Evolutionary conservation across 2,329 filamentous ascomycete species (phyloP).

Genomic region (Aspergillus awamori): DNA sequence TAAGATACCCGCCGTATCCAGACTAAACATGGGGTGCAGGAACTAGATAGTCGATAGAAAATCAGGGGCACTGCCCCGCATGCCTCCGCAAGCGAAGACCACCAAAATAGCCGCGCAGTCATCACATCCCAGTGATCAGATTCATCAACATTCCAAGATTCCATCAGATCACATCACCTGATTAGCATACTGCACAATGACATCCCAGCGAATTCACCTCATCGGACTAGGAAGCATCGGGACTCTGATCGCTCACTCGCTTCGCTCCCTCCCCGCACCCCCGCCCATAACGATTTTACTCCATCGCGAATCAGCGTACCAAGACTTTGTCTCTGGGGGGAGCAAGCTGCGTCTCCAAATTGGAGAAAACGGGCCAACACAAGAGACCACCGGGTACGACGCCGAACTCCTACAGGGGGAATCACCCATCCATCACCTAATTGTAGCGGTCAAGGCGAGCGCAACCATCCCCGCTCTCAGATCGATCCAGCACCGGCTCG

Average conservation of each 20-base stretch:
- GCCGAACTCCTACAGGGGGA: not conserved
- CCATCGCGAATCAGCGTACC: slow-evolving; percentile 15
- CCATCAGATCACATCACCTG: too few relatives aligned
- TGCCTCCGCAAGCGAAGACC: too few relatives aligned
- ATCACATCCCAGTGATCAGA: too few relatives aligned
- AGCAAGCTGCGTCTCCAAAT: not conserved
- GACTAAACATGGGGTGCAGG: too few relatives aligned
- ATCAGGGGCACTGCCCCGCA: too few relatives aligned
- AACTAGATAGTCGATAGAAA: too few relatives aligned
- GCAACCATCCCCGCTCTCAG: slow-evolving; percentile 7
- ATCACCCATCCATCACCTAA: not conserved
- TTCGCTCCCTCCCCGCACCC: slow-evolving; percentile 21
- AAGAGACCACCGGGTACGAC: not conserved
- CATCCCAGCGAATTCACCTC: slow-evolving; percentile 16
- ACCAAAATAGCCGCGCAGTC: too few relatives aligned
- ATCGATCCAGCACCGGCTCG: slow-evolving; percentile 11
- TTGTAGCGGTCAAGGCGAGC: slow-evolving; percentile 8
- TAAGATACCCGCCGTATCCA: too few relatives aligned
- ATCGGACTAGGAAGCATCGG: slow-evolving; percentile 28
- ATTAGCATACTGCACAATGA: not conserved
- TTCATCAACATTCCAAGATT: too few relatives aligned
- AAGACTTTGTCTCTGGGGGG: not conserved
- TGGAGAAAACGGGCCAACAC: not conserved
- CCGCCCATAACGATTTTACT: slow-evolving; percentile 24
- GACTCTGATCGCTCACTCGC: slow-evolving; percentile 24